Conservation (phyloP, 768 basidiomycete genomes). For the Russula sp. region DNA sequence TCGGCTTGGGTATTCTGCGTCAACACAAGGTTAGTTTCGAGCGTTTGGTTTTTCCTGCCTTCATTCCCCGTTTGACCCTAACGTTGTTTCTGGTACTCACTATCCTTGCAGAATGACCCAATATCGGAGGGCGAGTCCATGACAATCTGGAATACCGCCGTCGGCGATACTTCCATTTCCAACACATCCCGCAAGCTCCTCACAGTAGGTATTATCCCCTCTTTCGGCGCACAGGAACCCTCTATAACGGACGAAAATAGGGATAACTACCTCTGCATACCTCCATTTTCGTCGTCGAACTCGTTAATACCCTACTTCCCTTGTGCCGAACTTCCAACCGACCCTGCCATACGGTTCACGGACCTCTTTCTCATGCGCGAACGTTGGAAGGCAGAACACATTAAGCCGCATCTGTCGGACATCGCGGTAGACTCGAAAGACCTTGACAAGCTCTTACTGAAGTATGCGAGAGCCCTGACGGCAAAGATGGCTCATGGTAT, state of each 20-base stretch:
- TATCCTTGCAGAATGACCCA: constrained; percentile 50
- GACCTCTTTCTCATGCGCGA: too few species aligned
- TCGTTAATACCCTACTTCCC: too few species aligned
- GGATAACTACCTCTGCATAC: constrained; percentile 66
- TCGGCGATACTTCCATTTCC: constrained; percentile 75
- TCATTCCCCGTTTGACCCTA: background rate
- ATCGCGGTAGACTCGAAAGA: too few species aligned
- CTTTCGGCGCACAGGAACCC: background rate
- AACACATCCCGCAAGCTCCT: constrained; percentile 62
- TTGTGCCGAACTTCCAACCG: too few species aligned
- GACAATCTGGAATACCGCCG: constrained; percentile 64
- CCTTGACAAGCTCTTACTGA: too few species aligned
- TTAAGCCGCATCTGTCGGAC: too few species aligned
- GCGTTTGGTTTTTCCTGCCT: too few species aligned
- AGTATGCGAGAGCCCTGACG: too few species aligned
- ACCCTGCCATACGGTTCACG: too few species aligned
- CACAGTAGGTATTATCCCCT: constrained; percentile 47
- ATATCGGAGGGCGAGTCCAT: constrained; percentile 57
- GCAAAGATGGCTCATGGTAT: too few species aligned
- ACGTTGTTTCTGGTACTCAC: background rate
- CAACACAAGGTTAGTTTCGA: constrained; percentile 48
- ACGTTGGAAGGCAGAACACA: too few species aligned
- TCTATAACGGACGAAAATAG: constrained; percentile 39
- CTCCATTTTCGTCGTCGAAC: too few species aligned
- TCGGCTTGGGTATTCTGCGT: constrained; percentile 74